These are phyloP conservation scores for Diaporthe velutina DNA, from an alignment of 2,329 filamentous ascomycete genomes.

Conservation along the genomic window DNA sequence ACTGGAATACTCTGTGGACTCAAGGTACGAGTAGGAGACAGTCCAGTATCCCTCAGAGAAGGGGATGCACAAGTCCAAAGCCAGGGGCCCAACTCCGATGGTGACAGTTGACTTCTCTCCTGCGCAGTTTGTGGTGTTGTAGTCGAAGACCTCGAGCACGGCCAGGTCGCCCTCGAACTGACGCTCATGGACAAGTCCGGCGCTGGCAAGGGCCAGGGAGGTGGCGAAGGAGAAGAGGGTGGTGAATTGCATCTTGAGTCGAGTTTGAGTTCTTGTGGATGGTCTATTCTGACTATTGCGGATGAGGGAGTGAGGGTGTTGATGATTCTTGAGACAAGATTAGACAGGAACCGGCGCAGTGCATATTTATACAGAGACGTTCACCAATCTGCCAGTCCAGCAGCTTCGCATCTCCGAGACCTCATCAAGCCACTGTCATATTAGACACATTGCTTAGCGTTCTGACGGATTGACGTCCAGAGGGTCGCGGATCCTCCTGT, in stretches of 20 bases:
- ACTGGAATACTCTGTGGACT: background rate
- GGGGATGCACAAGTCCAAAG: background rate
- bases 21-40: constrained; percentile 3
- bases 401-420: background rate
- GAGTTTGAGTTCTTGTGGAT: background rate
- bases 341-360: background rate
- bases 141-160: background rate
- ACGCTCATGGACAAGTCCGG: background rate
- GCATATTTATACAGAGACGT: background rate
- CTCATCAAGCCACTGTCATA: background rate
- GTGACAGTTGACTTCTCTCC: background rate
- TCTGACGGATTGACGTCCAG: background rate
- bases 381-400: background rate
- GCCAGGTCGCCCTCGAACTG: background rate
- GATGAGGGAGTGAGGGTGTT: background rate
- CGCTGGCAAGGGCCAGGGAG: constrained; percentile 11
- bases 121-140: background rate
- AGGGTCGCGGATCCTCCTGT: background rate
- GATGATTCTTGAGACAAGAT: background rate
- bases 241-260: constrained; percentile 5
- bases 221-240: constrained; percentile 7
- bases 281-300: background rate
- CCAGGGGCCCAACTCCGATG: background rate
- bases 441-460: background rate
- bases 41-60: background rate